Percentiles rank a stretch among this genome's conserved stretches.
Conservation (phyloP, 2,329 filamentous ascomycete genomes). For the Trichoderma arundinaceum region DNA sequence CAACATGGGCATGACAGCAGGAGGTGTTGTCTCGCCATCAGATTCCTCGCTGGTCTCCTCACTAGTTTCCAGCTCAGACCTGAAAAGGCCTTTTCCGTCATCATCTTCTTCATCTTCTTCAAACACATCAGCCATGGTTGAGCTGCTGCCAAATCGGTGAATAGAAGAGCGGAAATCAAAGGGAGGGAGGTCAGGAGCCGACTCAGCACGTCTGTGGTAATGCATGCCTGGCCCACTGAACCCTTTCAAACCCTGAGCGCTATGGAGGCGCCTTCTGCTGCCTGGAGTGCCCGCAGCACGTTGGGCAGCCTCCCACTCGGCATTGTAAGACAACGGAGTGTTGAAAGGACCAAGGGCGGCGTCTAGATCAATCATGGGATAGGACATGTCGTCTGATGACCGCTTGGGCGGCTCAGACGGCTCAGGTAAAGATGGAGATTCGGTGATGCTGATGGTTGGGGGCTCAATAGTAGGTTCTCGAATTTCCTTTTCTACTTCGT, state of each 20-base stretch:
- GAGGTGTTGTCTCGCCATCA: constrained; percentile 47
- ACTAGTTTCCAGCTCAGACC: constrained; percentile 50
- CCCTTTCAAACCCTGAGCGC: constrained; percentile 72
- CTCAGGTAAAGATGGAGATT: constrained; percentile 43
- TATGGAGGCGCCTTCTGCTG: constrained; percentile 76
- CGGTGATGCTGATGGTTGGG: constrained; percentile 51
- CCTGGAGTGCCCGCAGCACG: constrained; percentile 57
- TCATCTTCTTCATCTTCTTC: constrained; percentile 79
- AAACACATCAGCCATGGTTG: constrained; percentile 84
- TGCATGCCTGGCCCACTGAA: constrained; percentile 73
- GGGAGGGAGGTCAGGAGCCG: constrained; percentile 77
- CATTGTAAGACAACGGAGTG: constrained; percentile 69
- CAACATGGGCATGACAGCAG: constrained; percentile 35
- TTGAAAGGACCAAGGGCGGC: constrained; percentile 92
- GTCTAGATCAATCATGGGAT: constrained; percentile 90
- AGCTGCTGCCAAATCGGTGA: constrained; percentile 67
- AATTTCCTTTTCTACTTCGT: constrained; percentile 38
- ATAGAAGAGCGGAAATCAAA: constrained; percentile 70
- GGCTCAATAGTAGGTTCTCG: constrained; percentile 39
- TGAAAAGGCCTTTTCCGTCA: constrained; percentile 49
- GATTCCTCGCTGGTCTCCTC: constrained; percentile 57
- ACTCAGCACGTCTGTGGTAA: constrained; percentile 79
- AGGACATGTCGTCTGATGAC: constrained; percentile 67
- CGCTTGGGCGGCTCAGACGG: constrained; percentile 44
- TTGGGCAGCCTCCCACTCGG: constrained; percentile 71